Base-by-base conservation (phyloP, 1,284 basidiomycete species). In the Ustilago curta region DNA sequence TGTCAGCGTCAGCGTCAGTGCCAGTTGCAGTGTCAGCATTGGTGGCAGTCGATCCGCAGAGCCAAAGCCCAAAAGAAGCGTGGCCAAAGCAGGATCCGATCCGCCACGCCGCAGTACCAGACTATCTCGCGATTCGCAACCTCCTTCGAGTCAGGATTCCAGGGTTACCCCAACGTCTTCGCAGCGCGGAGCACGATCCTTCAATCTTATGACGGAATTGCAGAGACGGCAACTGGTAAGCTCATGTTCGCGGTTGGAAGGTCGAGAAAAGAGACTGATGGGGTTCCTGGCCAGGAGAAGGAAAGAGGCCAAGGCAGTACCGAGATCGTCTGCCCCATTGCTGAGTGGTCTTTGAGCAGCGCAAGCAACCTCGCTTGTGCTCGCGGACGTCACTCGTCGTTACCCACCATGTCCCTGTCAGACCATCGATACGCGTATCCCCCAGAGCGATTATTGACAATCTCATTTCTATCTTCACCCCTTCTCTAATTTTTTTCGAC, bases 41-140 rank as follows among this genome's bases (percentile, higher is more conserved):
- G n/a, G n/a, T 9, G 32, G 32, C 2, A 27, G 19, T 25, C 44
- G 31, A 32, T 9, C 60, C 42, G 29, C 29, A 8, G 56, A 21
- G 1, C 39, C 32, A 11, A 23, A 4, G 23, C 5, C 43, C 12
- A 53, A n/a, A 14, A 18, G 21, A 27, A 27, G 7, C 11, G 12
- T 25, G 6, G 6, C 48, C 12, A 59, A 19, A 35, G 25, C 31
- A 27, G 48, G 23, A 27, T 31, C 31, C 11, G 43, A 53, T 29
- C 51, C 53, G 8, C 42, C 42, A 35, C 58, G 66, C n/a, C 66
- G 66, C 31, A 69, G 66, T 29, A 47, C 45, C 35, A 54, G 66
- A 42, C 52, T 54, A 18, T 54, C 56, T 21, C 43, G 53, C 18
- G 59, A 51, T 32, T 51, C 56, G n/a, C 56, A 51, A 35, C 47